phyloP scores from a whole-genome alignment of 108 stramenopile species.

The Phaeodactylum tricornutum region DNA sequence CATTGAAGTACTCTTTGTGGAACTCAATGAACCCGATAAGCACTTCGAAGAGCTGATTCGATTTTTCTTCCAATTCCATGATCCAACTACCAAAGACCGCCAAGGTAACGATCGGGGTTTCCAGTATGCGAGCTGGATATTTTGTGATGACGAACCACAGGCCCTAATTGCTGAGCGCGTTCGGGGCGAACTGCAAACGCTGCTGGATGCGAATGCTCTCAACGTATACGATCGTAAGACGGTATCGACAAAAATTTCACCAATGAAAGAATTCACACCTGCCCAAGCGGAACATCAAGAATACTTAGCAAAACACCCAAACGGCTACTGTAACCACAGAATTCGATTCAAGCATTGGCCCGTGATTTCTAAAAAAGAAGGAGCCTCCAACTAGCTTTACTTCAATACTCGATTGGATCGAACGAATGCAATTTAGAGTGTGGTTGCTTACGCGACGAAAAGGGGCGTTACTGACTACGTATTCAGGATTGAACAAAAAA shows the following conservation, averaged over 20 bases:
- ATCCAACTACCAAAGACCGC: conserved; percentile 61
- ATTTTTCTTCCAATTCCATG: conserved; percentile 62
- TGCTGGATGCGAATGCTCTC: conserved; percentile 6
- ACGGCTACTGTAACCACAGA: conserved; percentile 37
- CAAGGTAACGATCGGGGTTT: conserved; percentile 65
- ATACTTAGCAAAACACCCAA: conserved; percentile 34
- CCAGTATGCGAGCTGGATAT: conserved; percentile 62
- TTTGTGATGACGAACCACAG: conserved; percentile 38
- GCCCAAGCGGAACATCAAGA: conserved; percentile 43
- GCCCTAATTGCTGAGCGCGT: conserved; percentile 23
- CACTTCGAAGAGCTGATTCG: conserved; percentile 38
- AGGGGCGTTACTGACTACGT: too few relatives aligned
- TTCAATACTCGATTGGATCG: too few relatives aligned
- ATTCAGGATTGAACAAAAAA: too few relatives aligned
- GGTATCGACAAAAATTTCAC: conserved; percentile 17
- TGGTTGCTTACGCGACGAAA: too few relatives aligned
- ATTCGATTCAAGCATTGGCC: conserved; percentile 27
- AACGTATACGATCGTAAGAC: conserved; percentile 3
- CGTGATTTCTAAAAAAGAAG: too few relatives aligned
- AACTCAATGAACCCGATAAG: conserved; percentile 21
- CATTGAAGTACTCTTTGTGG: conserved; percentile 42
- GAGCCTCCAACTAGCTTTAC: too few relatives aligned
- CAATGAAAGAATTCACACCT: conserved; percentile 13
- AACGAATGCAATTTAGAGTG: too few relatives aligned
- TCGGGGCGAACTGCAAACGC: conserved; percentile 15